phyloP scores from a whole-genome alignment of 441 rosid genomes.

The Gossypium davidsonii region DNA sequence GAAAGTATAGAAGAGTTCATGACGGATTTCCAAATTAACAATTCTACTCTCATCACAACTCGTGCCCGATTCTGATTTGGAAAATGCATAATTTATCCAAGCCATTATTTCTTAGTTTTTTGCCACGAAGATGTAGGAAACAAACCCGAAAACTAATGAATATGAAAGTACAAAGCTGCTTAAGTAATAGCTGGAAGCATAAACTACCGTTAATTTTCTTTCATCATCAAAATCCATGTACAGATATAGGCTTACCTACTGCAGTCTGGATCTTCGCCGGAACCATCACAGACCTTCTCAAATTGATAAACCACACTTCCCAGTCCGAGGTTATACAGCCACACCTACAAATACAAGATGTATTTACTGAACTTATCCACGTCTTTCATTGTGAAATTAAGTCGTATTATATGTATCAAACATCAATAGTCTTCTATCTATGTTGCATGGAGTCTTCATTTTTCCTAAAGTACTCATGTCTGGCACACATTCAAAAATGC shows the following conservation, averaged over 20 bases:
- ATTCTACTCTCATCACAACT: background rate
- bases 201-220: background rate
- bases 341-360: constrained; percentile 44
- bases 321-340: constrained; percentile 60
- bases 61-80: background rate
- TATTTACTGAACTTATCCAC: background rate
- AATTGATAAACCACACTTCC: constrained; percentile 48
- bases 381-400: background rate
- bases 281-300: constrained; percentile 76
- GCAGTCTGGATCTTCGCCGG: constrained; percentile 88
- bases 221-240: background rate
- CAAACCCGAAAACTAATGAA: background rate
- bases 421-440: background rate
- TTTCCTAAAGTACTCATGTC: background rate
- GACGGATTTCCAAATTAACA: background rate
- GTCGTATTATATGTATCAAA: background rate
- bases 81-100: background rate
- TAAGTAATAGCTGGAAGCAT: background rate
- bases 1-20: background rate
- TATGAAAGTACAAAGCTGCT: background rate
- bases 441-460: background rate
- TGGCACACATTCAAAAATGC: background rate
- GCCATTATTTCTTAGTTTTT: background rate
- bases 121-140: background rate
- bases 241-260: constrained; percentile 43